Conservation (phyloP, 2,329 filamentous ascomycete genomes). For the Cercospora brassicicola region DNA sequence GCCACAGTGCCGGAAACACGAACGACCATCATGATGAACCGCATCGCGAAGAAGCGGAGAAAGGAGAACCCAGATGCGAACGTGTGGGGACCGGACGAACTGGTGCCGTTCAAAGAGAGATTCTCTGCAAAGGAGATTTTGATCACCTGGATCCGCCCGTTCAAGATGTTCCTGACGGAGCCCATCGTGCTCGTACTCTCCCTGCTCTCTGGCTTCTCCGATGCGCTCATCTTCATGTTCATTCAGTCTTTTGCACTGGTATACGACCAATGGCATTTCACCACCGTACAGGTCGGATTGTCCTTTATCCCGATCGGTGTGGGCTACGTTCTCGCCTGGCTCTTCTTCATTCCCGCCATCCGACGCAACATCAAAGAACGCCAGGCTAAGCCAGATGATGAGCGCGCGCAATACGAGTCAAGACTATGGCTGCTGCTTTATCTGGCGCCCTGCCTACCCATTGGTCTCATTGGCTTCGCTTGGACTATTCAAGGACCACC, state of each 20-base stretch:
- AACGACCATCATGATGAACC: slow-evolving; percentile 75
- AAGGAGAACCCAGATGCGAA: slow-evolving; percentile 56
- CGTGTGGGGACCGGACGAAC: slow-evolving; percentile 74
- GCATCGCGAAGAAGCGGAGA: slow-evolving; percentile 72
- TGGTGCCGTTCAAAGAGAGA: slow-evolving; percentile 50
- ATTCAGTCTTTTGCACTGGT: slow-evolving; percentile 71
- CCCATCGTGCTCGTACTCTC: slow-evolving; percentile 72
- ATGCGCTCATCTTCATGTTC: slow-evolving; percentile 78
- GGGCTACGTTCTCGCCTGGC: slow-evolving; percentile 66
- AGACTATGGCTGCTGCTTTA: slow-evolving; percentile 68
- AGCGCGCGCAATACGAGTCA: slow-evolving; percentile 62
- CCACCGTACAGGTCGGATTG: slow-evolving; percentile 59
- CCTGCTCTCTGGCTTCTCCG: slow-evolving; percentile 71
- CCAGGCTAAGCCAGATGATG: slow-evolving; percentile 49
- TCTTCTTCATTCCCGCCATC: slow-evolving; percentile 58
- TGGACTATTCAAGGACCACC: slow-evolving; percentile 67
- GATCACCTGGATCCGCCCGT: slow-evolving; percentile 64
- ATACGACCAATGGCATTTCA: slow-evolving; percentile 67
- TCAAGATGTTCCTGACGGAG: slow-evolving; percentile 75
- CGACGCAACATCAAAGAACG: slow-evolving; percentile 56
- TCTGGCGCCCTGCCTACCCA: slow-evolving; percentile 61
- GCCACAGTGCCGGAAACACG: slow-evolving; percentile 77
- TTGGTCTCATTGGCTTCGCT: slow-evolving; percentile 71
- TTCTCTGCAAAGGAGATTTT: slow-evolving; percentile 48
- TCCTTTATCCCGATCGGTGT: slow-evolving; percentile 67